Evolutionary conservation across 805 yeast genomes (phyloP), one percentile per base, ranked within the genome.

Genomic region (Candida boidinii): DNA sequence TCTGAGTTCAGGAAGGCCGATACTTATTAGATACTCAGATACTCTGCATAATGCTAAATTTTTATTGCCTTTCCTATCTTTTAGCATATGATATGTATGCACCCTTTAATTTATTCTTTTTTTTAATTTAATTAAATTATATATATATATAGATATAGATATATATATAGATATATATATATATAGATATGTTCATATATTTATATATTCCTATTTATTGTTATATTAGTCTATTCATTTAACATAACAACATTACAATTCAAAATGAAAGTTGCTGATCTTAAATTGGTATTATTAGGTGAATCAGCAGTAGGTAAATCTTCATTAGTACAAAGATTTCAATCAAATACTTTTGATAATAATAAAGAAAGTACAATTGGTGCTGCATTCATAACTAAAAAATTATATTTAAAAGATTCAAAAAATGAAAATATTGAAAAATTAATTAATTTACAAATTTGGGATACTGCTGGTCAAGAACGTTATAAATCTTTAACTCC

Each of bases 401-500:
- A 81, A 9, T 64, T 82, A 10, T 63, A 64, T 9, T 42, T 74
- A 26, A 37, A 48, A 18, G 43, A 44, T 9, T 18, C 15, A 7
- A 30, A 33, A 12, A 10, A 30, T 26, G 38, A 47, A 19, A 45
- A 44, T 7, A 51, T 43, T 12, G 45, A 52, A 4, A 54, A 41
- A 16, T 39, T 53, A 26, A 46, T 69, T 20, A 76, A 73, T 46
- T 67, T 78, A 44, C 86, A 79, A 48, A 76, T 79, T 33, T 79
- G 92, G 95, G 98, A 90, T 53, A 90, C 98, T 11, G 98, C 98
- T 0, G 98, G 98, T 17, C 98, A 82, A 53, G 94, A 82, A 51
- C 64, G 94, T 31, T 83, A 83, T 62, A 83, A 80, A 48, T 77
- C 85, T 14, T 58, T 82, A 40, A 87, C 92, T 0, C 92, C 94